phyloP scores from a whole-genome alignment of 176 grass and related monocot genomes.

The Raddia distichophylla region DNA sequence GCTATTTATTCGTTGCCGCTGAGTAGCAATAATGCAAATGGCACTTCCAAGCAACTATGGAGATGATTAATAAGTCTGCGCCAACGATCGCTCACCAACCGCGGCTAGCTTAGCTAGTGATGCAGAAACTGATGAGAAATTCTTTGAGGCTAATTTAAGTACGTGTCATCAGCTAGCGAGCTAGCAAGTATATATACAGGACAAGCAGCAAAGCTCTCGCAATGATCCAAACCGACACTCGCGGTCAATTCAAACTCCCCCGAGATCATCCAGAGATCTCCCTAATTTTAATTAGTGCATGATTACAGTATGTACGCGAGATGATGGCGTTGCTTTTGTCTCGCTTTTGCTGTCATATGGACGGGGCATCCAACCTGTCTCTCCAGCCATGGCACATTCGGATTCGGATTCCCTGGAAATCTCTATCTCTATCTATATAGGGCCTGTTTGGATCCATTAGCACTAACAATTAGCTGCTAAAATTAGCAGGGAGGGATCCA shows the following conservation, averaged over 20 bases:
- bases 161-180: too few species aligned
- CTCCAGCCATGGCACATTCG: not conserved
- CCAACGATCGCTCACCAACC: not conserved
- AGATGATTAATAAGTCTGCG: slow-evolving; percentile 22
- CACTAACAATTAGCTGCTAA: too few species aligned
- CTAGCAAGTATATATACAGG: too few species aligned
- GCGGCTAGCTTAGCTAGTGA: too few species aligned
- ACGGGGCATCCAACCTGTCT: not conserved
- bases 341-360: not conserved
- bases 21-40: not conserved
- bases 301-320: not conserved
- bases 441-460: too few species aligned
- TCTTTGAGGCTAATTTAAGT: too few species aligned
- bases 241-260: not conserved
- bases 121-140: too few species aligned
- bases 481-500: too few species aligned
- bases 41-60: not conserved
- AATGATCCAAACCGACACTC: slow-evolving; percentile 1
- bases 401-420: not conserved
- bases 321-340: not conserved
- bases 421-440: too few species aligned
- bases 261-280: not conserved
- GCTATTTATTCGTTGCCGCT: not conserved
- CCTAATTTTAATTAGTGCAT: not conserved
- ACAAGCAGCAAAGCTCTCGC: not conserved